Conservation (phyloP, 106 monocot species). For the Dactylorhiza incarnata region DNA sequence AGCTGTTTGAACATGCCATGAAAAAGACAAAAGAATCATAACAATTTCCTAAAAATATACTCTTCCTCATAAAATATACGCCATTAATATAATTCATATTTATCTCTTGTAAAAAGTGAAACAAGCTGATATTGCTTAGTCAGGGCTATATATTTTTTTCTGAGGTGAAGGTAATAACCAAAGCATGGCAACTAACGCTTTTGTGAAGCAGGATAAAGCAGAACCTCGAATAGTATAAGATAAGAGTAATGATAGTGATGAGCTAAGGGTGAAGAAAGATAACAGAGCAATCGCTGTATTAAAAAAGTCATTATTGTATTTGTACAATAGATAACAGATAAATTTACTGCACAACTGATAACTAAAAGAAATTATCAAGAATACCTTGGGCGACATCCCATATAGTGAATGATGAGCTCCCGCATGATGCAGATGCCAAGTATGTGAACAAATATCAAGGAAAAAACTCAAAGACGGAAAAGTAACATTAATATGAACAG, state of each 20-base stretch:
- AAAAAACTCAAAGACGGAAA: constrained; percentile 1
- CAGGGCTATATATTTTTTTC: background rate
- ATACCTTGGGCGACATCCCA: constrained; percentile 99
- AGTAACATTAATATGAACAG: background rate
- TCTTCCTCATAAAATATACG: background rate
- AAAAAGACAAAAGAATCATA: background rate
- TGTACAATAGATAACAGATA: background rate
- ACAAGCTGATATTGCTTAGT: background rate
- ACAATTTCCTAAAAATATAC: background rate
- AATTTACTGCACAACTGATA: background rate
- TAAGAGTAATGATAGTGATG: background rate
- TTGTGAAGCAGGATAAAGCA: background rate
- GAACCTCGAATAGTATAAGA: background rate
- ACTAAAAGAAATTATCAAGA: background rate
- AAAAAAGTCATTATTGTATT: background rate
- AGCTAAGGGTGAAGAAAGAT: background rate
- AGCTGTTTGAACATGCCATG: background rate
- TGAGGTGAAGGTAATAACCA: background rate
- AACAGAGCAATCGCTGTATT: background rate
- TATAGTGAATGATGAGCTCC: constrained; percentile 84
- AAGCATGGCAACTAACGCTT: background rate
- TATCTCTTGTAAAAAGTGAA: background rate
- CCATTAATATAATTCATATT: background rate
- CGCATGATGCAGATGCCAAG: constrained; percentile 78
- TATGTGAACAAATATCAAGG: constrained; percentile 65